phyloP scores from a whole-genome alignment of 768 basidiomycete genomes.

The Hortiboletus flavorubellus region DNA sequence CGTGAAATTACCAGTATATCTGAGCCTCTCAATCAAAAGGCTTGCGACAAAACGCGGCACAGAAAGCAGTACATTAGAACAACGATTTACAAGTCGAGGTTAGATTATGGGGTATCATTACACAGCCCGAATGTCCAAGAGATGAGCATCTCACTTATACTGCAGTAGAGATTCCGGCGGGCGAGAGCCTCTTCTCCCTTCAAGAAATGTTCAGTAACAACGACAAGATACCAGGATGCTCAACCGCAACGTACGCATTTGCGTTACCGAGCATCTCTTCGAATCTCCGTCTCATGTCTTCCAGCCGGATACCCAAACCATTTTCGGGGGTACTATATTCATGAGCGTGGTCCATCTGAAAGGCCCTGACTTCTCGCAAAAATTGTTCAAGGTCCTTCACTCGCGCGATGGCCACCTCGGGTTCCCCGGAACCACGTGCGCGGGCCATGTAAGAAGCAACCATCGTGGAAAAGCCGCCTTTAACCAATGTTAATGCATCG shows the following conservation, averaged over 20 bases:
- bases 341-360: slow-evolving; percentile 56
- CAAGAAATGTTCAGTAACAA: background rate
- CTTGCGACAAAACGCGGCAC: background rate
- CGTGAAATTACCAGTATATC: background rate
- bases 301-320: slow-evolving; percentile 7
- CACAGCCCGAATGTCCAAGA: background rate
- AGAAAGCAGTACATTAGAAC: background rate
- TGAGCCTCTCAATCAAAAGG: background rate
- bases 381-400: slow-evolving; percentile 64
- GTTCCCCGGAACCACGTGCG: slow-evolving; percentile 65
- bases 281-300: slow-evolving; percentile 19
- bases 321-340: slow-evolving; percentile 13
- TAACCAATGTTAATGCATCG: background rate
- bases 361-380: slow-evolving; percentile 57
- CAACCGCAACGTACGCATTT: slow-evolving; percentile 17
- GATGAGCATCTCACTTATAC: background rate
- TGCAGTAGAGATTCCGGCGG: slow-evolving; percentile 8
- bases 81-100: background rate
- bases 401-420: slow-evolving; percentile 55
- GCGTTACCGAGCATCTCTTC: slow-evolving; percentile 30
- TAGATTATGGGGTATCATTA: background rate
- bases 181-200: slow-evolving; percentile 21
- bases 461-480: slow-evolving; percentile 64
- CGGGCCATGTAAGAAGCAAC: slow-evolving; percentile 72
- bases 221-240: background rate